phyloP scores from a whole-genome alignment of 148 eudicot genomes.

The Cornus suecica region DNA sequence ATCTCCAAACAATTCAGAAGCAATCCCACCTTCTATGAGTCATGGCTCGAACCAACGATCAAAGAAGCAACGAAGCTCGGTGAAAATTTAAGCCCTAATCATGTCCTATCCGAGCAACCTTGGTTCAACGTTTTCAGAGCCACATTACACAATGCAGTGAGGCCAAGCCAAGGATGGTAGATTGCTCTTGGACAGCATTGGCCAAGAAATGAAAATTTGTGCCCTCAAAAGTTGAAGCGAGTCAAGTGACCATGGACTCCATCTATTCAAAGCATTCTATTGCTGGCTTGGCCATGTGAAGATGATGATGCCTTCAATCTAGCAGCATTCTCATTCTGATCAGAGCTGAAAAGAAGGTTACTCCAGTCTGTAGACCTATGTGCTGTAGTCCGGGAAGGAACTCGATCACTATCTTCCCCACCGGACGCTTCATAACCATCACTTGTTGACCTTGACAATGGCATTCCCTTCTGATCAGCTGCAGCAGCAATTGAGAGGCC shows the following conservation, averaged over 20 bases:
- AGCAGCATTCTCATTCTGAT: slow-evolving; percentile 39
- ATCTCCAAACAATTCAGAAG: neutral
- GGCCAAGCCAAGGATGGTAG: neutral
- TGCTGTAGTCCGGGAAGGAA: slow-evolving; percentile 50
- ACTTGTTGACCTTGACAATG: slow-evolving; percentile 81
- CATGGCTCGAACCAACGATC: neutral
- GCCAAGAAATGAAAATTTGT: slow-evolving; percentile 22
- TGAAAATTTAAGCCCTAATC: neutral
- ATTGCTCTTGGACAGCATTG: neutral
- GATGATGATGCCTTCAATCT: slow-evolving; percentile 43
- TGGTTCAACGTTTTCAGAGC: neutral
- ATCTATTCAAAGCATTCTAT: slow-evolving; percentile 32
- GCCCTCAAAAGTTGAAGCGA: slow-evolving; percentile 3
- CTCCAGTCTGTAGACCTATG: slow-evolving; percentile 68
- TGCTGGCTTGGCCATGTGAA: slow-evolving; percentile 42
- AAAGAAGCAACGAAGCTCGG: no score
- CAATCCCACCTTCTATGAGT: neutral
- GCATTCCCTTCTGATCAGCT: slow-evolving; percentile 38
- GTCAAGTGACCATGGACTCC: slow-evolving; percentile 4
- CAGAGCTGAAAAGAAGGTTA: slow-evolving; percentile 57
- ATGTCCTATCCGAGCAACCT: neutral
- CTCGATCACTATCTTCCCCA: slow-evolving; percentile 96
- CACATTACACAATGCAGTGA: neutral
- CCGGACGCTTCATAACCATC: slow-evolving; percentile 99
- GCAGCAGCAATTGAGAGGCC: slow-evolving; percentile 35